Conservation (phyloP, 2,329 filamentous ascomycete genomes). For the Sporothrix euskadiensis region DNA sequence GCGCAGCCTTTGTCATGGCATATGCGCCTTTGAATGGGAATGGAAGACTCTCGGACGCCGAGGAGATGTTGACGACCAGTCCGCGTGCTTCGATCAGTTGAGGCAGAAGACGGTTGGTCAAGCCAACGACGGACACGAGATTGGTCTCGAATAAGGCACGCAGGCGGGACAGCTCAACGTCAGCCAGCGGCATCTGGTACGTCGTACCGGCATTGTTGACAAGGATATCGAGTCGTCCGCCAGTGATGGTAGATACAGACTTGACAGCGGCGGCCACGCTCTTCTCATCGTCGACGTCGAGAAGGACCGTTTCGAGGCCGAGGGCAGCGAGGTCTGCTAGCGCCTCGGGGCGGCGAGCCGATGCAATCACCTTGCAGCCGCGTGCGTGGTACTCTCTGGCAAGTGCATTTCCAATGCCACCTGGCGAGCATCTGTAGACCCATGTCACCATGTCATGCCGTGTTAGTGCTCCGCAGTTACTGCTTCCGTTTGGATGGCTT, state of each 20-base stretch:
- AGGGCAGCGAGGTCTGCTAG: constrained; percentile 35
- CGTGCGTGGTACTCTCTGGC: constrained; percentile 38
- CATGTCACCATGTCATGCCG: background rate
- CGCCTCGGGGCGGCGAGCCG: constrained; percentile 42
- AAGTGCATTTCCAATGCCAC: constrained; percentile 40
- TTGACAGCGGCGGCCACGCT: constrained; percentile 39
- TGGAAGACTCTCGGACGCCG: constrained; percentile 51
- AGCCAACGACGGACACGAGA: constrained; percentile 57
- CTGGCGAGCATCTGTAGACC: constrained; percentile 36
- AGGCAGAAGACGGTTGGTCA: constrained; percentile 51
- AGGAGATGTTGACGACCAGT: constrained; percentile 58
- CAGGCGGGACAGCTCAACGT: constrained; percentile 52
- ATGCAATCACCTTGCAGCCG: constrained; percentile 45
- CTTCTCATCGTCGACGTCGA: constrained; percentile 38
- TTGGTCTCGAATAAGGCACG: constrained; percentile 58
- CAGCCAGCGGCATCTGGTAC: constrained; percentile 53
- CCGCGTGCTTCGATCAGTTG: constrained; percentile 52
- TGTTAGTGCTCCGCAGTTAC: background rate
- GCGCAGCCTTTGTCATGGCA: constrained; percentile 56
- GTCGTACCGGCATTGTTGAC: constrained; percentile 55
- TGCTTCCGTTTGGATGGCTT: too few relatives aligned
- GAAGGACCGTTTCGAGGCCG: constrained; percentile 36
- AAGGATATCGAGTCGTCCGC: constrained; percentile 56
- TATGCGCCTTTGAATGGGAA: constrained; percentile 56
- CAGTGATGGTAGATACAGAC: constrained; percentile 39